These are phyloP conservation scores for Candida michaelii DNA, from an alignment of 805 yeast species.

Conservation along the genomic window DNA sequence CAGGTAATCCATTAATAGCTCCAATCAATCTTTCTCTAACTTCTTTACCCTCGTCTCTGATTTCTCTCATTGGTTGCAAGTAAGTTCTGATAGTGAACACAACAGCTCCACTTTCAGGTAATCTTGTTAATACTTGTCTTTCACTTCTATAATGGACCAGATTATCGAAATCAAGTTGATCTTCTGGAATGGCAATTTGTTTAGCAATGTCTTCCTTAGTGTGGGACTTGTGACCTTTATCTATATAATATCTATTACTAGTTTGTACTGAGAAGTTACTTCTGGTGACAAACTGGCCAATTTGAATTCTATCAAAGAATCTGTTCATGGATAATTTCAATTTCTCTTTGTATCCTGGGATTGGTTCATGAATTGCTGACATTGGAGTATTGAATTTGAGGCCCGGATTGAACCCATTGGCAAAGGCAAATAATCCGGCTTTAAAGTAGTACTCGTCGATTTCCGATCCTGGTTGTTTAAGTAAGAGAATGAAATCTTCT, in stretches of 20 bases:
- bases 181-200: slow-evolving; percentile 23
- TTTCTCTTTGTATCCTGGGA: slow-evolving; percentile 42
- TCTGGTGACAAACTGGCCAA: slow-evolving; percentile 41
- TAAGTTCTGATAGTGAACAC: slow-evolving; percentile 44
- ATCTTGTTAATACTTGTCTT: slow-evolving; percentile 39
- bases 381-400: slow-evolving; percentile 40
- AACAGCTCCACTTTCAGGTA: slow-evolving; percentile 39
- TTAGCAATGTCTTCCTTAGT: slow-evolving; percentile 37
- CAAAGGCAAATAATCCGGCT: slow-evolving; percentile 46
- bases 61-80: slow-evolving; percentile 33
- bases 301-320: slow-evolving; percentile 33
- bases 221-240: slow-evolving; percentile 25
- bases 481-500: slow-evolving; percentile 41
- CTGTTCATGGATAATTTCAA: slow-evolving; percentile 42
- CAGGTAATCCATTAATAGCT: slow-evolving; percentile 65
- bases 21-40: slow-evolving; percentile 53
- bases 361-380: slow-evolving; percentile 39
- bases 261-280: slow-evolving; percentile 43
- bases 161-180: slow-evolving; percentile 36
- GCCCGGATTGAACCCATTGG: slow-evolving; percentile 43
- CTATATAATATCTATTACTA: slow-evolving; percentile 34
- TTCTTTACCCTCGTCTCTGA: slow-evolving; percentile 33
- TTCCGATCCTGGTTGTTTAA: slow-evolving; percentile 35
- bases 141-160: slow-evolving; percentile 45
- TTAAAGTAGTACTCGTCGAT: slow-evolving; percentile 43